phyloP scores from a whole-genome alignment of 805 yeast genomes.

The Citeromyces matritensis region DNA sequence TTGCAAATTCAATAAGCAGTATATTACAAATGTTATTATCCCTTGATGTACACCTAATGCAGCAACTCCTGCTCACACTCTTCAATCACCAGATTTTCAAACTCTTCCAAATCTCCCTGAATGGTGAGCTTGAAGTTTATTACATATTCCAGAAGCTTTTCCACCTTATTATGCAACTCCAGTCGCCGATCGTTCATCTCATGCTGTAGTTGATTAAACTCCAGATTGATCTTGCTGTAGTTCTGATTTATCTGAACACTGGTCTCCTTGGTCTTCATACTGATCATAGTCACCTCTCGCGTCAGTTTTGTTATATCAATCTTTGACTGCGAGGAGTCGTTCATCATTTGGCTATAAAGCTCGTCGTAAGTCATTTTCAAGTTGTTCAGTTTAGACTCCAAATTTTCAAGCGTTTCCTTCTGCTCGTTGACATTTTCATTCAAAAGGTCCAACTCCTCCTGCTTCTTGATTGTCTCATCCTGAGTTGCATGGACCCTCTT shows the following conservation, averaged over 20 bases:
- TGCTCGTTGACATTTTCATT: constrained; percentile 41
- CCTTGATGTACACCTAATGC: constrained; percentile 5
- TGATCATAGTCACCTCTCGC: constrained; percentile 28
- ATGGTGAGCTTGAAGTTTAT: constrained; percentile 53
- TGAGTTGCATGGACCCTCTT: constrained; percentile 30
- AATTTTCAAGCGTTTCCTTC: constrained; percentile 36
- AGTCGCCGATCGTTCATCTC: constrained; percentile 30
- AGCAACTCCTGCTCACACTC: constrained; percentile 14
- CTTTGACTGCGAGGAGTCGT: constrained; percentile 34
- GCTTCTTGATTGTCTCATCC: constrained; percentile 41
- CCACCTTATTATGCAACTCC: constrained; percentile 35
- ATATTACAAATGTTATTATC: constrained; percentile 2
- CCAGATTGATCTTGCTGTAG: constrained; percentile 34
- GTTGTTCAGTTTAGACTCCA: constrained; percentile 31
- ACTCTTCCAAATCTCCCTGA: constrained; percentile 47
- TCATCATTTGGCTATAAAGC: constrained; percentile 34
- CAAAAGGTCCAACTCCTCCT: constrained; percentile 42
- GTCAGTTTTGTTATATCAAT: constrained; percentile 56
- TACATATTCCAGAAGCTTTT: constrained; percentile 40
- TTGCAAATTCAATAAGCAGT: no score
- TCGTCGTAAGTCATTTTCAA: constrained; percentile 39
- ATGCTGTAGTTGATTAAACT: constrained; percentile 31
- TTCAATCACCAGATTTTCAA: constrained; percentile 29
- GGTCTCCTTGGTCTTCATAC: constrained; percentile 9
- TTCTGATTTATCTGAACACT: constrained; percentile 12